A percentile compares a stretch with the other conserved stretches of the same genome.
phyloP scores from a whole-genome alignment of 2,329 filamentous ascomycete genomes.

The Fusarium sp. region DNA sequence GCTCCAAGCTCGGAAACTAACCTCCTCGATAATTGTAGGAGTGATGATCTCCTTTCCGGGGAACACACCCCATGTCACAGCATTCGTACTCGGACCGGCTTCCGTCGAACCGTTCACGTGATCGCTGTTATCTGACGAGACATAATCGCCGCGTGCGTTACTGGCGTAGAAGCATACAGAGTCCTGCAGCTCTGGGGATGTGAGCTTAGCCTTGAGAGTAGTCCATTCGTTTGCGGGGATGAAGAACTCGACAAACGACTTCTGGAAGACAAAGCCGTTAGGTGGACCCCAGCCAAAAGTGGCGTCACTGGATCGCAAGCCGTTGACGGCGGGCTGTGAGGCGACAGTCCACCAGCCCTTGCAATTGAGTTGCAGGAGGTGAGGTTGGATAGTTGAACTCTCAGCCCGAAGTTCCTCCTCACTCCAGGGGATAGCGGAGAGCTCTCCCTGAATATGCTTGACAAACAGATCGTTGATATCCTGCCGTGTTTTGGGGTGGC shows the following conservation, averaged over 20 bases:
- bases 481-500: slow-evolving; percentile 73
- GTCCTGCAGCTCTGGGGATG: slow-evolving; percentile 68
- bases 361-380: slow-evolving; percentile 80
- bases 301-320: slow-evolving; percentile 78
- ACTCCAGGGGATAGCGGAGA: slow-evolving; percentile 91
- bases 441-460: slow-evolving; percentile 81
- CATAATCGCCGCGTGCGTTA: slow-evolving; percentile 82
- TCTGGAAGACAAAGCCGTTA: slow-evolving; percentile 96
- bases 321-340: slow-evolving; percentile 94
- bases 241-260: slow-evolving; percentile 98
- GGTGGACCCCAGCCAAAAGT: slow-evolving; percentile 94
- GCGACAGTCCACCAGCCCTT: slow-evolving; percentile 97
- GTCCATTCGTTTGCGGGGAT: slow-evolving; percentile 80
- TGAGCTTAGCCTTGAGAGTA: slow-evolving; percentile 72
- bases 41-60: slow-evolving; percentile 96
- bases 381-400: slow-evolving; percentile 81
- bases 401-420: slow-evolving; percentile 89
- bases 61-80: slow-evolving; percentile 97
- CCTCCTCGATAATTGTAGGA: slow-evolving; percentile 95
- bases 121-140: slow-evolving; percentile 71
- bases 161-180: slow-evolving; percentile 89
- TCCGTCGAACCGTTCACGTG: slow-evolving; percentile 46
- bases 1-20: slow-evolving; percentile 92
- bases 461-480: slow-evolving; percentile 88
- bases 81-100: slow-evolving; percentile 76